Conservation (phyloP, 257 asterid genomes). For the Nicotiana tomentosiformis region DNA sequence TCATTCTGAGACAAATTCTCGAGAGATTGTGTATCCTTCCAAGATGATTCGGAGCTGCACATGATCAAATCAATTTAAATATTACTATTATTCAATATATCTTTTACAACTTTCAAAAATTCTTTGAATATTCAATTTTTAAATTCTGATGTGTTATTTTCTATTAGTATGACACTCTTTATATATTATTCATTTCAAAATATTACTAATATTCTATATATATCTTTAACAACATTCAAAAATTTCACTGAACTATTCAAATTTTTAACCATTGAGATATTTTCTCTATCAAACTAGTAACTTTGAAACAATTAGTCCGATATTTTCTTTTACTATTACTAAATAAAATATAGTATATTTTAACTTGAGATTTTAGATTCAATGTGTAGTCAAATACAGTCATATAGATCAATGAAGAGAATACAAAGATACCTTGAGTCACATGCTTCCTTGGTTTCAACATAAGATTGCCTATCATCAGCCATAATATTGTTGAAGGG, state of each 20-base stretch:
- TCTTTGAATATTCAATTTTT: too few species aligned
- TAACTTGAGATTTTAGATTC: neutral
- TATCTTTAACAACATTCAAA: too few species aligned
- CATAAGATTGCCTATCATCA: conserved; percentile 37
- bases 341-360: too few species aligned
- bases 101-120: too few species aligned
- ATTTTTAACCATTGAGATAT: neutral
- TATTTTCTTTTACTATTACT: too few species aligned
- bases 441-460: conserved; percentile 25
- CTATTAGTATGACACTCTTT: too few species aligned
- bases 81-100: too few species aligned
- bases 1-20: neutral
- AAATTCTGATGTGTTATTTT: too few species aligned
- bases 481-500: conserved; percentile 11
- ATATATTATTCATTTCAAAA: too few species aligned
- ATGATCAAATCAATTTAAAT: neutral
- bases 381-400: neutral
- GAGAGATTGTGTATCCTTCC: conserved; percentile 9
- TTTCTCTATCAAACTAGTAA: neutral
- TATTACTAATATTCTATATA: too few species aligned
- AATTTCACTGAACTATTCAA: too few species aligned
- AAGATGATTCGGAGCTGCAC: conserved; percentile 33
- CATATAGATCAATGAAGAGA: neutral
- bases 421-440: conserved; percentile 32
- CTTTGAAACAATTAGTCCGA: neutral